Evolutionary conservation across 2,329 filamentous ascomycete species (phyloP).

Genomic region (Pyrenophora graminea): DNA sequence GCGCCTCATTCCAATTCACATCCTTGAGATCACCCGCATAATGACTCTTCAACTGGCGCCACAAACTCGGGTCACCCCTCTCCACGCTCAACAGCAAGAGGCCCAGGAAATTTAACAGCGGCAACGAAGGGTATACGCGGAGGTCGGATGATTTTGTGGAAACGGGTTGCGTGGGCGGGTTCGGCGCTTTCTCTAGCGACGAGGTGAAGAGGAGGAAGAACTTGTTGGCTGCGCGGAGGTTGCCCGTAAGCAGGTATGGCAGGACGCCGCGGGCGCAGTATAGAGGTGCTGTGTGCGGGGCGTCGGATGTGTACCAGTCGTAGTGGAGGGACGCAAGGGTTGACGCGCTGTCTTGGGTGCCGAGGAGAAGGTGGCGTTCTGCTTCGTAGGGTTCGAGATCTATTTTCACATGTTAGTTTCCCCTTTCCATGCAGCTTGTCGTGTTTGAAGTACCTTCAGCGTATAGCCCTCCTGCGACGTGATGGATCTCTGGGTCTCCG

Average conservation of each 20-base stretch:
- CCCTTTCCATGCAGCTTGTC: neutral
- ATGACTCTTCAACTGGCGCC: constrained; percentile 78
- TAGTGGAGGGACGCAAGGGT: constrained; percentile 84
- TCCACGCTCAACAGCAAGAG: constrained; percentile 83
- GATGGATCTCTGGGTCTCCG: constrained; percentile 92
- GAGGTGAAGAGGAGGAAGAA: constrained; percentile 77
- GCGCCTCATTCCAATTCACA: constrained; percentile 73
- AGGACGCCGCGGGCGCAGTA: constrained; percentile 87
- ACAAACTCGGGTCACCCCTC: constrained; percentile 76
- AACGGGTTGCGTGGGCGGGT: constrained; percentile 78
- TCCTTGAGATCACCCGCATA: constrained; percentile 82
- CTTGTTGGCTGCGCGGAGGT: constrained; percentile 85
- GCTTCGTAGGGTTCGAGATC: constrained; percentile 93
- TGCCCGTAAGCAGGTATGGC: constrained; percentile 88
- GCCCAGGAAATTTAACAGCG: constrained; percentile 92
- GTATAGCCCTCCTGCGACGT: constrained; percentile 84
- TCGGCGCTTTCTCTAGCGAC: constrained; percentile 63
- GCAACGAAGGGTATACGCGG: constrained; percentile 84
- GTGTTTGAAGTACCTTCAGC: constrained; percentile 65
- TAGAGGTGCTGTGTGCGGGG: constrained; percentile 81
- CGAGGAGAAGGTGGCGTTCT: constrained; percentile 84
- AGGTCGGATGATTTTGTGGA: constrained; percentile 73
- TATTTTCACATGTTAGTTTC: constrained; percentile 29
- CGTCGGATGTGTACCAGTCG: constrained; percentile 88
- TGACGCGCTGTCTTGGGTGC: constrained; percentile 85